Evolutionary conservation across 1,284 basidiomycete species (phyloP), one percentile per base, ranked within the genome.

Genomic region (Irpex sp.): DNA sequence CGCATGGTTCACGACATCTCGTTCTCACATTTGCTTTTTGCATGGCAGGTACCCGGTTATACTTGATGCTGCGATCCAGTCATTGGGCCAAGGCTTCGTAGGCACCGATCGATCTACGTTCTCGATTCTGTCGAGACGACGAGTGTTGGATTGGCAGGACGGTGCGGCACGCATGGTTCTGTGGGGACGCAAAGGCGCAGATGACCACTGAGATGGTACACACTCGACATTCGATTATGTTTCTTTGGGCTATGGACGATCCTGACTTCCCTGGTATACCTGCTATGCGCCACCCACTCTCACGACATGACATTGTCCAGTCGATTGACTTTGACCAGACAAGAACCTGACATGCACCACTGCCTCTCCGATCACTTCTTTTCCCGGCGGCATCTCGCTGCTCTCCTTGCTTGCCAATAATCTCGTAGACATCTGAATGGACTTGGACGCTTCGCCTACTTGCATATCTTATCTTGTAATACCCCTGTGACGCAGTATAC

Each of bases 101-200:
- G 90, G 89, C 5, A 91, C 88, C 4, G 80, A 85, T 63, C 71
- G 78, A 55, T 89, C 87, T 49, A 91, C 89, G 3, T 90, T 90
- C 83, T 86, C 85, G 3, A 74, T 84, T 43, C 69, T 92, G 17
- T 87, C 88, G 2, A 78, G 79, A 57, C 79, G 86, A 13, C 78
- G 89, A 33, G 86, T 89, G 36, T 77, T 84, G 66, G 81, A 85
- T 19, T 92, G 89, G 89, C 76, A 80, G 2, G 77, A 79, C 51
- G 89, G 88, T 31, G 75, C 76, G 5, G 77, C 77, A 21, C 76
- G 81, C 61, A 79, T 76, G 51, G 77, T 88, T 4, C 79, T 79
- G 69, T 89, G 87, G 83, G 86, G 86, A 4, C 74, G 69, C 59
- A 76, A 78, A 54, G 79, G 69, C 53, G 75, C 76, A 1, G 75